Conservation (phyloP, 148 eudicot genomes). For the Nepenthes gracilis region DNA sequence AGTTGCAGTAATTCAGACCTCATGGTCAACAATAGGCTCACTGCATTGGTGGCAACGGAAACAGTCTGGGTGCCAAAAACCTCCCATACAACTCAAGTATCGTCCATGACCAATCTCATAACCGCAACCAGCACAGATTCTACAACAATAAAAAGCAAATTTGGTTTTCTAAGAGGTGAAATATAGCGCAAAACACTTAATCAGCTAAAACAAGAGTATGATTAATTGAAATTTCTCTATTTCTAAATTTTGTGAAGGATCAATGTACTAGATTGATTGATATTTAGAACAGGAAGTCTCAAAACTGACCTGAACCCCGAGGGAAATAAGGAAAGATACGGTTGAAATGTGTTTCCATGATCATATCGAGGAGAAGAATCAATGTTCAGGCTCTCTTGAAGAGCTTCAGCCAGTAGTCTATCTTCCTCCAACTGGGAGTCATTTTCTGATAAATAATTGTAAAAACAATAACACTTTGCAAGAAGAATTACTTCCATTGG, state of each 20-base stretch:
- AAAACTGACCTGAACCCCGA: constrained; percentile 51
- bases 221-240: neutral
- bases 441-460: constrained; percentile 15
- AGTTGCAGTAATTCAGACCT: constrained; percentile 30
- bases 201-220: neutral
- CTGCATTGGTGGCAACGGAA: constrained; percentile 75
- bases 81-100: constrained; percentile 87
- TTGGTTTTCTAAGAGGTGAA: neutral
- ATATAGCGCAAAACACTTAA: neutral
- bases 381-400: constrained; percentile 74
- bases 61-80: constrained; percentile 93
- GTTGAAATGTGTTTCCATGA: constrained; percentile 42
- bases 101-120: constrained; percentile 80
- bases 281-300: neutral
- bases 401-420: constrained; percentile 76
- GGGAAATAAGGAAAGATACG: constrained; percentile 40
- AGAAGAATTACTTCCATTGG: no score
- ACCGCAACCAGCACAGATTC: constrained; percentile 76
- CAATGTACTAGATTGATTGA: neutral
- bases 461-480: neutral
- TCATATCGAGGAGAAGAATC: constrained; percentile 61
- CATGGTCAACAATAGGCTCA: constrained; percentile 73
- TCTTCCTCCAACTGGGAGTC: constrained; percentile 65
- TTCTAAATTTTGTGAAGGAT: neutral
- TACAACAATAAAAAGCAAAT: constrained; percentile 6